These are phyloP conservation scores for Wakefieldia striispora DNA, from an alignment of 768 basidiomycete species.

Conservation along the genomic window DNA sequence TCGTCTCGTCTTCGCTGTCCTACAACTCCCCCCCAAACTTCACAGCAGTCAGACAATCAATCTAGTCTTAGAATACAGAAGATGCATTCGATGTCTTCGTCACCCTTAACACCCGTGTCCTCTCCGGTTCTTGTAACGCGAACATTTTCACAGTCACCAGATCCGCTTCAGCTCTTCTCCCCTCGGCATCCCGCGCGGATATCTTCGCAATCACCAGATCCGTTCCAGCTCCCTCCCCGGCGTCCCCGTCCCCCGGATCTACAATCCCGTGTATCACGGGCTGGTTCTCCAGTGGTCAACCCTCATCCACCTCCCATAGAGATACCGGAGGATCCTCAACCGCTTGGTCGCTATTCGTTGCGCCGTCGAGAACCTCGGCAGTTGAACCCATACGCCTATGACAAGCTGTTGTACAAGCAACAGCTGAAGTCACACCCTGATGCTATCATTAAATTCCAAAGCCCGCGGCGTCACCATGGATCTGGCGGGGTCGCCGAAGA, in stretches of 20 bases:
- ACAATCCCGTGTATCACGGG: neutral
- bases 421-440: conserved; percentile 58
- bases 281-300: conserved; percentile 1
- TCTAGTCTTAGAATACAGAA: neutral
- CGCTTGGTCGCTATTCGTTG: conserved; percentile 47
- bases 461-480: conserved; percentile 30
- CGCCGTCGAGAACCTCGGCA: conserved; percentile 56
- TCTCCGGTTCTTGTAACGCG: conserved; percentile 11
- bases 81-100: neutral
- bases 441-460: conserved; percentile 56
- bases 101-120: conserved; percentile 24
- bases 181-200: no score
- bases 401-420: conserved; percentile 50
- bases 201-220: conserved; percentile 24
- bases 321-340: conserved; percentile 19
- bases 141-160: conserved; percentile 18
- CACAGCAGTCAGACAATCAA: conserved; percentile 7
- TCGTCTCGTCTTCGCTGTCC: conserved; percentile 12
- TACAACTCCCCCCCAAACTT: conserved; percentile 19
- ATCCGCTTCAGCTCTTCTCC: no score
- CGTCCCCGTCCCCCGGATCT: conserved; percentile 1
- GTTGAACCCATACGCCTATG: conserved; percentile 59
- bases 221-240: conserved; percentile 13
- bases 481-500: conserved; percentile 29
- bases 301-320: conserved; percentile 1